A percentile compares a stretch with the other conserved stretches of the same genome.
phyloP scores from a whole-genome alignment of 1,139 yeast genomes.

The Candida anutae region DNA sequence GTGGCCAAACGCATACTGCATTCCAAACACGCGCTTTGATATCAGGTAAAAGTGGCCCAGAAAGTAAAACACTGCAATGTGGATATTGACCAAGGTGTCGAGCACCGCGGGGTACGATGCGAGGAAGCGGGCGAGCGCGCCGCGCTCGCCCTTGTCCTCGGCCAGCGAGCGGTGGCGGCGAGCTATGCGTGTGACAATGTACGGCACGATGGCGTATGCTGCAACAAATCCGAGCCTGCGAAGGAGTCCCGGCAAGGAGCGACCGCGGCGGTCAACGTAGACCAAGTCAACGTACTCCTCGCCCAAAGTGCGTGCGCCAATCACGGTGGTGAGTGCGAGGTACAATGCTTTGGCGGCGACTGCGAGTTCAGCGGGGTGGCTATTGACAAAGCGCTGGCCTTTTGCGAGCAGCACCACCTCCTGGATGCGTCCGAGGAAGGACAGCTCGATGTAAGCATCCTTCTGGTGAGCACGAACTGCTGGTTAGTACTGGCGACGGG shows the following conservation, averaged over 20 bases:
- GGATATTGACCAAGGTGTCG: conserved; percentile 53
- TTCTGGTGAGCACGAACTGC: conserved; percentile 78
- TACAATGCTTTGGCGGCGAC: conserved; percentile 54
- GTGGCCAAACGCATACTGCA: conserved; percentile 73
- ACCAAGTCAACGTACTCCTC: conserved; percentile 88
- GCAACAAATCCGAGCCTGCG: conserved; percentile 46
- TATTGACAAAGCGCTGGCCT: conserved; percentile 65
- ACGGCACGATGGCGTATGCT: conserved; percentile 54
- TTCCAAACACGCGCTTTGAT: conserved; percentile 68
- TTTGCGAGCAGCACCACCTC: conserved; percentile 48
- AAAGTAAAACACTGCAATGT: conserved; percentile 75
- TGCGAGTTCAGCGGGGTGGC: conserved; percentile 56
- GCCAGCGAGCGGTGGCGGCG: conserved; percentile 17
- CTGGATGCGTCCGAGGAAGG: conserved; percentile 46
- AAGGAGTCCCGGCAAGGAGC: conserved; percentile 38
- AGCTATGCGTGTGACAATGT: conserved; percentile 29
- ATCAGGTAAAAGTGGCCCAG: conserved; percentile 73
- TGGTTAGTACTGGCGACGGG: conserved; percentile 10
- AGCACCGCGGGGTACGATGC: conserved; percentile 37
- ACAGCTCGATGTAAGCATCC: conserved; percentile 63
- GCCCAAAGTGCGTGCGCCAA: conserved; percentile 79
- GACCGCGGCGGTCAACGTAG: conserved; percentile 52
- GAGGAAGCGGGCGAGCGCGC: conserved; percentile 12
- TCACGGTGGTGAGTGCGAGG: conserved; percentile 60
- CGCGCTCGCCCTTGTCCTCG: conserved; percentile 11